Conservation (phyloP, 441 rosid genomes). For the Manihot esculenta region DNA sequence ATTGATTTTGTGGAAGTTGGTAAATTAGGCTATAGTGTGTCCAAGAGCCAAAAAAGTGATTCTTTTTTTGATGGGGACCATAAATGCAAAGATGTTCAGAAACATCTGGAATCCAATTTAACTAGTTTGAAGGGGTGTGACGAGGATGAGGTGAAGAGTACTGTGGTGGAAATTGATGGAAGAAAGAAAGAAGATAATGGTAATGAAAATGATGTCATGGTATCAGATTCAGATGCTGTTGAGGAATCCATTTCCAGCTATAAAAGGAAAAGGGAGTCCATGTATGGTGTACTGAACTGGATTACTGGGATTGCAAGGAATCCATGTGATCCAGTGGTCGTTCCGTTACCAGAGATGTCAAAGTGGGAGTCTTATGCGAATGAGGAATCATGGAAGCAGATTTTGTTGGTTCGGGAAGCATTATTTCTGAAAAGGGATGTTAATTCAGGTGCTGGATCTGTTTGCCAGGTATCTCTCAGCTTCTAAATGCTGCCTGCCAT, state of each 20-base stretch:
- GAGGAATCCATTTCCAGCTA: constrained; percentile 21
- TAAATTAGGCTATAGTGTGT: constrained; percentile 26
- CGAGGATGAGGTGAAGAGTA: constrained; percentile 32
- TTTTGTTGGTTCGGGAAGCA: constrained; percentile 58
- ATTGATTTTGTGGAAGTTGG: constrained; percentile 27
- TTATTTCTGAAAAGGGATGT: constrained; percentile 32
- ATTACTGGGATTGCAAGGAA: constrained; percentile 56
- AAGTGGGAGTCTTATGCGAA: constrained; percentile 63
- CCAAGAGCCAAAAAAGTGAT: constrained; percentile 31
- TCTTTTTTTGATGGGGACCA: constrained; percentile 24
- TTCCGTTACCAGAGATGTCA: constrained; percentile 53
- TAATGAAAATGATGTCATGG: constrained; percentile 19
- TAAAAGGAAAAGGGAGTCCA: constrained; percentile 57
- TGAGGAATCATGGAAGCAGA: constrained; percentile 72
- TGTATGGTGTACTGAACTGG: constrained; percentile 52
- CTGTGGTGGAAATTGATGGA: constrained; percentile 27
- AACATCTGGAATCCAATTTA: constrained; percentile 15
- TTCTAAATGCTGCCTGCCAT: background rate
- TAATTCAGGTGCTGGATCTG: constrained; percentile 36
- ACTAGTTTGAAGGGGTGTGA: constrained; percentile 17
- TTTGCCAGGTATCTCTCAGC: constrained; percentile 53
- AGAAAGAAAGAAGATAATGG: constrained; percentile 22
- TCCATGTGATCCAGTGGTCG: constrained; percentile 55
- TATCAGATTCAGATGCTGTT: constrained; percentile 18
- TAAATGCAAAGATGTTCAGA: constrained; percentile 27